Base-by-base conservation (phyloP, 176 grass and related monocot species). In the Oryza meridionalis region DNA sequence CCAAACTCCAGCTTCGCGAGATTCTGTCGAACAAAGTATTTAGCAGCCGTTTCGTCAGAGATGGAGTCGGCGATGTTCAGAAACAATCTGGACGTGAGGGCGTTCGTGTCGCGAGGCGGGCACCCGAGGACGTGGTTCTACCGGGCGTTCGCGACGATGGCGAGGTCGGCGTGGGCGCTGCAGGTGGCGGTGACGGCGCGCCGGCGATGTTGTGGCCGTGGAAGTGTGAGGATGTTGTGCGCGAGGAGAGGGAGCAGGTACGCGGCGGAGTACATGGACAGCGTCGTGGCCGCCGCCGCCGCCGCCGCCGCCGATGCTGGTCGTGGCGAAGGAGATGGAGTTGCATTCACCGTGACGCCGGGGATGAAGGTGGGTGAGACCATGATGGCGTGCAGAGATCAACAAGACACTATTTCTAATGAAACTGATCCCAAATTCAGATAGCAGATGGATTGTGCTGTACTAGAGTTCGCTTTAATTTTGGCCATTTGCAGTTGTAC, bases 111-210 rank as follows among this genome's bases (percentile, higher is more conserved):
- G 11, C 69, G 25, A 40, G 81, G 81, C 12, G 70, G 58, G 19
- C 81, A 83, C 42, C 70, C 70, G 40, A 65, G 81, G 70, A 83
- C 81, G 40, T 65, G 26, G 40, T 47, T 65, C 58, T 83, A 83
- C 81, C 24, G 81, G 11, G 58, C 81, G 70, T 83, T 75, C 70
- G 70, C 58, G 26, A 24, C 17, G 2, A 32, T 16, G 40, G 81
- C 81, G 26, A 83, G 70, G 81, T 47, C 58, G 37, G 24, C 59
- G 25, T 74, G 81, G 81, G 81, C 81, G 42, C 55, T 83, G 11
- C 69, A 6, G 9, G 58, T 82, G 38, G 26, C 2, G 24, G 5
- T 31, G 68, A 32, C 51, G 9, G 10, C 53, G 55, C 55, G 10
- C 6, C n/a, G 55, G 3, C 5, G 55, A 21, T 40, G 33, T 33